Base-by-base conservation (phyloP, 1,284 basidiomycete species). In the Tilletia caries region DNA sequence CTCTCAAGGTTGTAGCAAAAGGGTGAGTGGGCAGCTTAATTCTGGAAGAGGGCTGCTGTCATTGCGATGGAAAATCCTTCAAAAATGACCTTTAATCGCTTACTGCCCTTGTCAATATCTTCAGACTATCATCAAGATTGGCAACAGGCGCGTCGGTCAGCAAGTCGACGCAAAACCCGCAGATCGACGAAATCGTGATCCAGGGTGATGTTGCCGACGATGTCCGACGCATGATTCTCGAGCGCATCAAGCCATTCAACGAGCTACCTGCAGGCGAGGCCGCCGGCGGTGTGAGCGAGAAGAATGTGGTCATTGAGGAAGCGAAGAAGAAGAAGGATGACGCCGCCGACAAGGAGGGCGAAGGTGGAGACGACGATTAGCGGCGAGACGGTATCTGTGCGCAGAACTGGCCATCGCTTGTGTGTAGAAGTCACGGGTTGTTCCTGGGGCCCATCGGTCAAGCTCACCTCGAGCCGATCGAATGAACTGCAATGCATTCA, bases 121-220 rank as follows among this genome's bases (percentile, higher is more conserved):
- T n/a, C n/a, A 80, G 78, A 10, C 72, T 82, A 3, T 76, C 78
- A n/a, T 78, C 79, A 2, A 60, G 79, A 6, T 75, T 82, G 29
- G 81, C 81, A 12, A 82, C 81, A 6, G 81, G 81, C n/a, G 80
- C 80, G 2, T 79, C 79, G n/a, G 79, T 82, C 44, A 74, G 75
- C 60, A 80, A 82, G 67, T 79, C 76, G 67, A 71, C 78, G 1
- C 75, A 77, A 58, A 75, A 82, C 65, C 81, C 81, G 0, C 74
- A 74, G 25, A 67, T 82, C 3, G 81, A 82, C 65, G 81, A 82
- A 50, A 82, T 82, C 64, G 77, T 80, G 15, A 77, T 82, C n/a
- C 81, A 82, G 67, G 81, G 81, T 33, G 81, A 82, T 54, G 80
- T 82, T 10, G 78, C 78, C 2, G 79, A 82, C 44, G 79, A 82